Evolutionary conservation across 306 rosid genomes (phyloP), one percentile per base, ranked within the genome.

Genomic region (Ochetophila trinervis): DNA sequence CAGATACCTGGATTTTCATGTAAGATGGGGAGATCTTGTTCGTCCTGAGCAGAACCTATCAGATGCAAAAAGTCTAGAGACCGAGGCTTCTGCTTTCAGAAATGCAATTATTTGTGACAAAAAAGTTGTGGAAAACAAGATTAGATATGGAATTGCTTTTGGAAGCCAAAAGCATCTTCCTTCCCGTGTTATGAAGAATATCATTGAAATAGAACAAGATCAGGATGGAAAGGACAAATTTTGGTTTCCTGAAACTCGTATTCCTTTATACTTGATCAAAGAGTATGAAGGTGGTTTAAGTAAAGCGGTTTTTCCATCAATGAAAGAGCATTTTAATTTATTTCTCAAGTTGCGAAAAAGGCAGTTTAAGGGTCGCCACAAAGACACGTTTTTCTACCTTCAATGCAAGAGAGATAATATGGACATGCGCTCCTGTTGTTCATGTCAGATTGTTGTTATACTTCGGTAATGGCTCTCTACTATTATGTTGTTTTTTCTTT

Each of bases 111-210:
- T 94, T 70, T 83, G 85, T 76, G 88, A 76, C 67, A 88, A 80
- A 66, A 88, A 80, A 72, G 64, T 81, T 70, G 74, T 83, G 53
- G 91, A 77, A 66, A 89, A 85, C 37, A 83, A 76, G 71, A 68
- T 24, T 56, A 63, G 49, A 48, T 94, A 94, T 69, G 95, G 90
- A 53, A 72, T 94, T 76, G 91, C 80, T 62, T 94, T 94, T 80
- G 91, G 91, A 42, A 74, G 69, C 79, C 99, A 94, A 86, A 94
- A 88, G 74, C 96, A 90, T 81, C 97, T 94, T 83, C 90, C 99
- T 78, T 83, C 87, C 4, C 91, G 97, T 62, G 84, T 90, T 70
- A 83, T 86, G 95, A 94, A 88, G 85, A 88, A 74, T 79, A 76
- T 86, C 72, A 55, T 88, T 73, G 97, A 85, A 75, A 69, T 72